Base-by-base conservation (phyloP, 805 yeast species). In the Ogataea degrootiae region DNA sequence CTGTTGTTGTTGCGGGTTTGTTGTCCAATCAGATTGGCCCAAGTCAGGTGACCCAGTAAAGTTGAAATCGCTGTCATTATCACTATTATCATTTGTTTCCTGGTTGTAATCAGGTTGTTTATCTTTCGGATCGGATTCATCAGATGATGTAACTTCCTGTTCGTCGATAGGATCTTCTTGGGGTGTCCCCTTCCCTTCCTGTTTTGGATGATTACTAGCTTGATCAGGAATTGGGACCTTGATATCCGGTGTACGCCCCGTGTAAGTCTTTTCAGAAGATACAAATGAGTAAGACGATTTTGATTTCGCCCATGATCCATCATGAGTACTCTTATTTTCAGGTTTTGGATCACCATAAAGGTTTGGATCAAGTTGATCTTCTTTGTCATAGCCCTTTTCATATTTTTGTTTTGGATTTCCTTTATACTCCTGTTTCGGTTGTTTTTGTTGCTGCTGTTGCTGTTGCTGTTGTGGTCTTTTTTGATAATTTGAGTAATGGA, bases 201-300 rank as follows among this genome's bases (percentile, higher is more conserved):
- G 15, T 9, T 34, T 21, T 9, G 37, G 31, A 9, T 3, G 31
- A 26, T 11, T 19, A 34, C 16, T 19, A 9, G n/a, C 4, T 40
- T 33, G 11, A 5, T 31, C 37, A 19, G 34, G 11, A 14, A 17
- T 22, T 5, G 49, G 52, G 4, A 46, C 39, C 22, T 47, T 54
- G 23, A 51, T 29, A n/a, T 51, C 41, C 4, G 66, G 65, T 6
- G 42, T 47, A n/a, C 43, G 40, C 5, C 62, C 62, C 15, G 61
- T 57, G 35, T 50, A 59, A 9, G 68, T 62, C 45, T 53, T 59
- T 37, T 62, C 66, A 2, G 54, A 39, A 2, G 61, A 52, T 14
- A 47, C 51, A 43, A 50, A 63, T 5, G 68, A 59, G 39, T 63
- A 65, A 3, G 66, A 51, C 1, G 63, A 53, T 26, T 45, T 46